phyloP scores from a whole-genome alignment of 352 stramenopile genomes.

The Phytopythium chamaehyphon region DNA sequence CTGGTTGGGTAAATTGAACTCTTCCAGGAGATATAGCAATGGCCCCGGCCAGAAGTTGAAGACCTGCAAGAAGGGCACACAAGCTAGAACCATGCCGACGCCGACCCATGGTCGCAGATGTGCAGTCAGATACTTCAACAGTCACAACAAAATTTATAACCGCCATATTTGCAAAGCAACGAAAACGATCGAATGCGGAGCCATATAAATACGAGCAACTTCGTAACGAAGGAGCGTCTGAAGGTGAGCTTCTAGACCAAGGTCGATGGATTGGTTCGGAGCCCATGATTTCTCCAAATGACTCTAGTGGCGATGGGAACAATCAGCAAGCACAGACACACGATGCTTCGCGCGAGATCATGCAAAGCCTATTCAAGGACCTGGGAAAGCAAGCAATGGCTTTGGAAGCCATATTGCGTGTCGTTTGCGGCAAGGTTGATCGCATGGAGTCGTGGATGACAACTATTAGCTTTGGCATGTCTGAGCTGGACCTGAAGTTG shows the following conservation, averaged over 20 bases:
- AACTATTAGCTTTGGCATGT: constrained; percentile 71
- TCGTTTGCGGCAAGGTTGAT: constrained; percentile 70
- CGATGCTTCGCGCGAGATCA: constrained; percentile 43
- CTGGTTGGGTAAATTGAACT: constrained; percentile 54
- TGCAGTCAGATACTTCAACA: no score
- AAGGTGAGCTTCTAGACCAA: no score
- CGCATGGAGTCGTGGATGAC: constrained; percentile 72
- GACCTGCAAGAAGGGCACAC: neutral
- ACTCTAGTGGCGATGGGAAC: neutral
- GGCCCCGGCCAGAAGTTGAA: neutral
- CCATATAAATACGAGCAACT: no score
- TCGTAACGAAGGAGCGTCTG: no score
- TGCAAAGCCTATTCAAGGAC: constrained; percentile 69
- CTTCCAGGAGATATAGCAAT: constrained; percentile 18
- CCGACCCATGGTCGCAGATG: no score
- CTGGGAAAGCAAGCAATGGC: constrained; percentile 73
- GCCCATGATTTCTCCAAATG: neutral
- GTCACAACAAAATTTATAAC: no score
- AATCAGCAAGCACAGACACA: constrained; percentile 1
- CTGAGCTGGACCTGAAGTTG: constrained; percentile 67
- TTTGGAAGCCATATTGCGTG: constrained; percentile 61
- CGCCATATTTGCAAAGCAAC: no score
- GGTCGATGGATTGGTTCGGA: no score
- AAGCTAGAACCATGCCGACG: neutral
- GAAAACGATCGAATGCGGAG: no score